Evolutionary conservation across 768 basidiomycete genomes (phyloP), one percentile per base, ranked within the genome.

Genomic region (Amylocystis lapponica): DNA sequence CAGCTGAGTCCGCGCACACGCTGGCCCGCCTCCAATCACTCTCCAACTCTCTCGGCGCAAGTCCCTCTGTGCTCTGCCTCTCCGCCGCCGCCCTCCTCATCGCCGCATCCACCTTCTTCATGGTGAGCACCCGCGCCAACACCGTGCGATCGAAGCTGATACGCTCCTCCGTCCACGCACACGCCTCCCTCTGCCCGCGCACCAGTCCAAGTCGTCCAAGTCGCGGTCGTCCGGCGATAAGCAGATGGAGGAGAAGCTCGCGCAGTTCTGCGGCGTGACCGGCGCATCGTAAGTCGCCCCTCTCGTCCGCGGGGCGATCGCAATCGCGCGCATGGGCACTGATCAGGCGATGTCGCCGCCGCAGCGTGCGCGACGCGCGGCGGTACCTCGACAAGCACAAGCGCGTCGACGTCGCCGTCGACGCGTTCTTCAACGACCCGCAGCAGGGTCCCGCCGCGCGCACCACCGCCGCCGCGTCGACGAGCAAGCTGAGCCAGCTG

Each of bases 371-470:
- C 41, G 84, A 86, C 47, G 87, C 85, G 10, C 77, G 64, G 52
- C 76, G 76, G 56, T 87, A 76, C 63, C 59, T 89, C 36, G 78
- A 86, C 48, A 80, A 78, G 51, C 70, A 85, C 65, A 80, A 78
- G 52, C 75, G 79, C 27, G 62, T 86, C 32, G 86, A 90, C 42
- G 61, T 69, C n/a, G 86, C 86, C 19, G 65, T 87, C 34, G 83
- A 89, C 59, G 78, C 83, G 1, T 90, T 70, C 59, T 86, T 76
- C 64, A 78, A 74, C 51, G 75, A 84, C 41, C 72, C 76, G 20
- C 56, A 58, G 11, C 40, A 43, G 6, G 36, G 36, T 4, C 38
- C 21, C 11, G 27, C n/a, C 12, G 45, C 27, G 30, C 43, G 8
- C 13, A 14, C 36, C 29, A 43, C 33, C 16, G 41, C 49, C 21